Evolutionary conservation across 2,329 filamentous ascomycete species (phyloP).

Genomic region (Dactylonectria macrodidyma): DNA sequence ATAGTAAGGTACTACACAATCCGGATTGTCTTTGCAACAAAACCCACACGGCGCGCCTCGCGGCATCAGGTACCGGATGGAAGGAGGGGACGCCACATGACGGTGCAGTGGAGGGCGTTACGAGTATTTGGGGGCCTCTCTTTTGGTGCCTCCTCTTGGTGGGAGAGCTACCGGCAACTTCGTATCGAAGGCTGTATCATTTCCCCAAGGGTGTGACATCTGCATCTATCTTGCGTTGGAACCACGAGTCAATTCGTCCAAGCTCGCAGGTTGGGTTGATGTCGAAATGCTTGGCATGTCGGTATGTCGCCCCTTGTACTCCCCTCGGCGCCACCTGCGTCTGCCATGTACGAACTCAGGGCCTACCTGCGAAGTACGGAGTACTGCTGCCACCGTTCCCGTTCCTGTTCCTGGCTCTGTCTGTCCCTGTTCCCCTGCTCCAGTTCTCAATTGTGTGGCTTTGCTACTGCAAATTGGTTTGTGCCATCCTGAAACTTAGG

Average conservation of each 20-base stretch:
- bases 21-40: conserved; percentile 13
- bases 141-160: conserved; percentile 4
- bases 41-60: conserved; percentile 22
- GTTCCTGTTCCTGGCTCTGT: too few relatives aligned
- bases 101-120: not conserved
- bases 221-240: conserved; percentile 10
- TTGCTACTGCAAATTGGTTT: conserved; percentile 22
- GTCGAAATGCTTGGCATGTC: conserved; percentile 16
- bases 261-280: conserved; percentile 1
- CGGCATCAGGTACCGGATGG: conserved; percentile 17
- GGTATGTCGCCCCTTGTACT: conserved; percentile 8
- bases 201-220: conserved; percentile 19
- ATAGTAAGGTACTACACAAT: conserved; percentile 2
- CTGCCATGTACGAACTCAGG: not conserved
- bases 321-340: conserved; percentile 11
- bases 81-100: conserved; percentile 21
- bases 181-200: conserved; percentile 19
- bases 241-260: conserved; percentile 7
- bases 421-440: not conserved
- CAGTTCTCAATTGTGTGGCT: conserved; percentile 23
- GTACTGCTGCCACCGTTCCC: too few relatives aligned
- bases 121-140: not conserved
- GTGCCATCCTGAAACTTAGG: conserved; percentile 27
- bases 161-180: conserved; percentile 18
- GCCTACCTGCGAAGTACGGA: too few relatives aligned